Base-by-base conservation (phyloP, 2,329 filamentous ascomycete genomes). In the Paecilomyces fulvus region DNA sequence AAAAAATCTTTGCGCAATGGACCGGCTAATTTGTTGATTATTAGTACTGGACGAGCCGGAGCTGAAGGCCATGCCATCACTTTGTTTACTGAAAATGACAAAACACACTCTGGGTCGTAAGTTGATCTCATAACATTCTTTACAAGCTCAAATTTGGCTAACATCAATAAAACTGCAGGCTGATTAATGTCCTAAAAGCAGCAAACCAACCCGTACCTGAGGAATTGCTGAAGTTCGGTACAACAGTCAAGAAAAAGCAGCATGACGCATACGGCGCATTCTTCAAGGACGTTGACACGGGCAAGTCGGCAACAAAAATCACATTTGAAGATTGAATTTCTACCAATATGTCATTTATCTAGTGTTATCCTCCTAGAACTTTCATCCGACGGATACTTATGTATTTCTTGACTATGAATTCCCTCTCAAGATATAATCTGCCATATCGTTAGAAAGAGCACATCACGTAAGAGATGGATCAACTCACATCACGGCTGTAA, bases 161-260 rank as follows among this genome's bases (percentile, higher is more conserved):
- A 62, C 66, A 64, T 56, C 66, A 58, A 51, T 60, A 65, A 17
- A 43, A 17, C 53, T 49, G 14, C 64, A 92, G 88, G 9, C 78
- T 99, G 65, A 88, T 97, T 77, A 97, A 97, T 71, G 91, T 99
- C 56, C 83, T 99, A 60, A 95, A 89, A 75, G 89, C 86, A n/a
- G 92, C 94, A 23, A 90, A 90, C 62, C 94, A 99, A 74, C 81
- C 85, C 11, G 90, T 99, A 0, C 94, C 94, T 2, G 90, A 96
- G 49, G 88, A 90, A 25, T 78, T 99, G 37, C 80, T 97, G 72
- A 96, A 95, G 76, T 99, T 96, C 65, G 94, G 94, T 66, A 95
- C 91, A 21, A 97, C 92, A 0, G 94, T 99, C 54, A 99, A 97
- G 84, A 96, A 95, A 84, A 97, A 97, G 90, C 83, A 86, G 52